Base-by-base conservation (phyloP, 768 basidiomycete genomes). In the Strobilomyces dryophilus region DNA sequence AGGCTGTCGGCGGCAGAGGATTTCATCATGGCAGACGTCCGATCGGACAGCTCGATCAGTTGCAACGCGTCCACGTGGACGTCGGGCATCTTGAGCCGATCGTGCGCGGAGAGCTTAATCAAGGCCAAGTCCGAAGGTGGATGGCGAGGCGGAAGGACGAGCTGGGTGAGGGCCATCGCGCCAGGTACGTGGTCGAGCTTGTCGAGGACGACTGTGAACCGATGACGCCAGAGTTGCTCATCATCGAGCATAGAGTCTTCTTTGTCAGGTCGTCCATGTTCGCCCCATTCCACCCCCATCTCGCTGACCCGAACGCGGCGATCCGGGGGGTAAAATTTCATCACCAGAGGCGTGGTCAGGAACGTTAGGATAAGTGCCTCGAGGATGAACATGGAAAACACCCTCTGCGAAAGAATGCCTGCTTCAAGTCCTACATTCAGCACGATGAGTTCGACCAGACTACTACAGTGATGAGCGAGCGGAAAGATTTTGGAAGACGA, bases 341-440 rank as follows among this genome's bases (percentile, higher is more conserved):
- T 77, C 20, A 89, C 87, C 31, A 85, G 77, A 0, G 90, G 91
- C 0, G 89, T 92, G 0, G 93, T 94, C 72, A 92, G 79, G 73
- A 89, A 91, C 0, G 95, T 95, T 37, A 97, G 74, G 8, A 85
- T 67, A 36, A 94, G 72, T 0, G 90, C 87, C 63, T 89, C 87
- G 18, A 98, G 75, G 37, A 98, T 92, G 62, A 98, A 95, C 92
- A 97, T 98, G 1, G 92, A 89, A 71, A 98, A 95, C 8, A 97
- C 88, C 24, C 79, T 79, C 52, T 62, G 76, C 1, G 84, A 79
- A 21, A 98, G 75, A 47, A 95, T 93, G 0, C 83, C 82, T 4
- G 90, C 92, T 3, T 79, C 74, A 2, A 95, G 75, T 4, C 95
- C 95, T 56, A 98, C 90, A 61, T 98, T 99, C 56, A 98, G 83